Evolutionary conservation across 441 rosid genomes (phyloP).

Genomic region (Pelargonium citronellum): DNA sequence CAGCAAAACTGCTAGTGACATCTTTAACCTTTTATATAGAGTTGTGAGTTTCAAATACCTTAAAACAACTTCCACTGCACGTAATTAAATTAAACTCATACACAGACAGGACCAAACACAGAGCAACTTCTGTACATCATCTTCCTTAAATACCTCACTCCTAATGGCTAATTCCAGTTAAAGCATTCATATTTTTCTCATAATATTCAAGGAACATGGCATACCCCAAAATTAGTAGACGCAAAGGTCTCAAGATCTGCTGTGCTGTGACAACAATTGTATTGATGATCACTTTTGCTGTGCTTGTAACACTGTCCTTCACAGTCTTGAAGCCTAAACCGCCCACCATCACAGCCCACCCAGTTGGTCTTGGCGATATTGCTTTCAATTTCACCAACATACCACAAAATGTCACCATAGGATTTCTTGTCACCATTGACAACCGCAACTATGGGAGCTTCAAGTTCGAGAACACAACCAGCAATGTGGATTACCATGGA

Average conservation of each 20-base stretch:
- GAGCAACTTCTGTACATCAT: neutral
- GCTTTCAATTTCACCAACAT: neutral
- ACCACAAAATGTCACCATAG: slow-evolving; percentile 2
- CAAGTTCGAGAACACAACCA: slow-evolving; percentile 3
- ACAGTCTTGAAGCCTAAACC: slow-evolving; percentile 3
- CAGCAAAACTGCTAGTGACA: neutral
- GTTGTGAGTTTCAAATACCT: neutral
- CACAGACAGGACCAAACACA: neutral
- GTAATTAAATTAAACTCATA: neutral
- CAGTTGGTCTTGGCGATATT: neutral
- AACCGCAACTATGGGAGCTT: slow-evolving; percentile 15
- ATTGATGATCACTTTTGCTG: neutral
- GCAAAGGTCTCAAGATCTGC: neutral
- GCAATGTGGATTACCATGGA: slow-evolving; percentile 11
- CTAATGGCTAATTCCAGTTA: neutral
- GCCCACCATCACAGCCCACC: neutral
- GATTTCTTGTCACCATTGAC: neutral
- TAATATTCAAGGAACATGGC: neutral
- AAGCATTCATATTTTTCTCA: neutral
- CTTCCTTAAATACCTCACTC: slow-evolving; percentile 2
- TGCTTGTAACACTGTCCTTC: neutral
- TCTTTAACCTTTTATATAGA: neutral
- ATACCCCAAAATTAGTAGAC: neutral
- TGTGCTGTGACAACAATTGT: neutral
- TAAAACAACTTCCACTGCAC: neutral